Evolutionary conservation across 768 basidiomycete species (phyloP).

Genomic region (Auricularia sp.): DNA sequence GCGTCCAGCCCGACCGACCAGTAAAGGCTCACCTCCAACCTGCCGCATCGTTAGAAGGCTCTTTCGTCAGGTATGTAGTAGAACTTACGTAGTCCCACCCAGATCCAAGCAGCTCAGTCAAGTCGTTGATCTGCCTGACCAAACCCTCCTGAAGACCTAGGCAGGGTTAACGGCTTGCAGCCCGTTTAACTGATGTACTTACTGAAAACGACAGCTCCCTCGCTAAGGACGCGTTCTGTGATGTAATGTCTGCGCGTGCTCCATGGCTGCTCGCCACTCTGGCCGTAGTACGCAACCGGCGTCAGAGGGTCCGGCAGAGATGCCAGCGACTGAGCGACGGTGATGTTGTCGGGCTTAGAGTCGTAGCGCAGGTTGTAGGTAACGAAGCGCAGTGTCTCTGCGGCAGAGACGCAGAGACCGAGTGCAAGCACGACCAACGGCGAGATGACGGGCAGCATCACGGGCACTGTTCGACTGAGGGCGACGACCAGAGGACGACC

Average conservation of each 20-base stretch:
- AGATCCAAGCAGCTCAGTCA: conserved; percentile 41
- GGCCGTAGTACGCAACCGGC: conserved; percentile 17
- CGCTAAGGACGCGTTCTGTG: conserved; percentile 33
- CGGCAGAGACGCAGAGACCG: neutral
- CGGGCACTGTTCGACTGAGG: too few species aligned
- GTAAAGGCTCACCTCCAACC: conserved; percentile 17
- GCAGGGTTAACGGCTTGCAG: neutral
- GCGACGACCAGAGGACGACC: too few species aligned
- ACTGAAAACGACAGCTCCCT: conserved; percentile 32
- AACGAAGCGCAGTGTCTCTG: conserved; percentile 23
- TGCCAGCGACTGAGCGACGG: conserved; percentile 36
- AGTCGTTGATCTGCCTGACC: conserved; percentile 44
- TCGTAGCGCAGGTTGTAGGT: conserved; percentile 49
- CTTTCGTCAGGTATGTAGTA: neutral
- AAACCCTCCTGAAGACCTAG: conserved; percentile 48
- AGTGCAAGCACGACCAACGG: neutral
- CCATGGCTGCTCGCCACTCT: conserved; percentile 42
- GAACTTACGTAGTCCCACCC: conserved; percentile 42
- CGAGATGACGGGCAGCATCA: neutral
- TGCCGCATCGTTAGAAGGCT: neutral
- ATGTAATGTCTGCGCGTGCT: conserved; percentile 39
- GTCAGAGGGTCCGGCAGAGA: conserved; percentile 32
- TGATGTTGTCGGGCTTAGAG: conserved; percentile 38
- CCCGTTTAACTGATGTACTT: conserved; percentile 3
- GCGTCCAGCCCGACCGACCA: neutral